Base-by-base conservation (phyloP, 1,139 yeast genomes). In the Kodamaea anthophila region DNA sequence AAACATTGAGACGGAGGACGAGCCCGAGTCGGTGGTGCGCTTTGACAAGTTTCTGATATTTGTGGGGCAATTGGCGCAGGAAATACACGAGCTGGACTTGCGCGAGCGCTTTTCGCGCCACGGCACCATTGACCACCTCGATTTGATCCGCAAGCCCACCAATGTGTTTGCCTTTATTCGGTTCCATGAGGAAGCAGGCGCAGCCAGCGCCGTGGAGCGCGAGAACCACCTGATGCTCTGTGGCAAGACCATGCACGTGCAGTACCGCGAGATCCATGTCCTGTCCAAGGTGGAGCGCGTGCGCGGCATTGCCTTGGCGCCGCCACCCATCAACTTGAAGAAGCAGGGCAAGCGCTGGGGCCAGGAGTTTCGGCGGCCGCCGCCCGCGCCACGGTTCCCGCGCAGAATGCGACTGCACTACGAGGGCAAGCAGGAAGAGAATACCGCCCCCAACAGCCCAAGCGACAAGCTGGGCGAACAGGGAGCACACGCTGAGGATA, bases 191-290 rank as follows among this genome's bases (percentile, higher is more conserved):
- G 88, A 80, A 45, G 67, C 70, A n/a, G 74, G 87, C 23, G 91
- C 94, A 3, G 88, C 91, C 2, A 68, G 82, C 23, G 91, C 94
- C 1, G 83, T 83, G 32, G 91, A 81, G 48, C 66, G 76, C 35
- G 94, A 84, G 49, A 84, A 85, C 47, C 94, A 84, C 54, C 69
- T 93, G 2, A 70, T 78, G 54, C 74, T 85, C 45, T 59, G 74
- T 45, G 77, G 74, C 32, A 78, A 72, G 51, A 80, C 91, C 4
- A 80, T 85, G 65, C 91, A 82, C 55, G 94, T 85, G 25, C 93
- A 82, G 52, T 84, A 80, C 48, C 70, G 83, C 36, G 93, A 82
- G 50, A 55, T 74, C 39, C 74, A 74, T 40, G 20, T 55, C 31
- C 46, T 29, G 26, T 26, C 28, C 7, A 15, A 23, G 5, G 14